Percentiles rank a stretch among this genome's conserved stretches.
phyloP scores from a whole-genome alignment of 305 asterid species.

The Fraxinus sp. region DNA sequence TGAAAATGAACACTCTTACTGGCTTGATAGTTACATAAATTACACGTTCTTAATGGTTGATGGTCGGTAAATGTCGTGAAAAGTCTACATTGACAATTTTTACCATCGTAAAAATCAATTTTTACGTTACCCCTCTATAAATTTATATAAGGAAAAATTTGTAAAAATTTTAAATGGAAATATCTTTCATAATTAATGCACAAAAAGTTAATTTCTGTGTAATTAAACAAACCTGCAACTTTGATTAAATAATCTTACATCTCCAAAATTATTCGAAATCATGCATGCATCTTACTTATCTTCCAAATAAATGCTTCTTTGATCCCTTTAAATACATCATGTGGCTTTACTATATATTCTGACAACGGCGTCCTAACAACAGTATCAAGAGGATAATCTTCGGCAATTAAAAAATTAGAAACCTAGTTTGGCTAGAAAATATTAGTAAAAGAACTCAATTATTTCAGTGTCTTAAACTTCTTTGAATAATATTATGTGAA shows the following conservation, averaged over 20 bases:
- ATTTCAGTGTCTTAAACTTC: too few relatives aligned
- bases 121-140: too few relatives aligned
- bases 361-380: background rate
- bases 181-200: background rate
- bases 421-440: background rate
- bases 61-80: too few relatives aligned
- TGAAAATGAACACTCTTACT: too few relatives aligned
- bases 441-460: background rate
- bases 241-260: background rate
- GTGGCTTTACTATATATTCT: background rate
- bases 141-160: too few relatives aligned
- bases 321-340: background rate
- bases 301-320: background rate
- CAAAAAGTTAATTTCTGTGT: background rate
- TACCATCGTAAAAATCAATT: too few relatives aligned
- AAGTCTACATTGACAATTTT: too few relatives aligned
- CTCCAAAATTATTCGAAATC: background rate
- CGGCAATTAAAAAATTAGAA: background rate
- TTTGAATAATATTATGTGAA: too few relatives aligned
- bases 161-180: background rate
- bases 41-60: too few relatives aligned
- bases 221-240: background rate
- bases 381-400: background rate
- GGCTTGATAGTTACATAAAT: too few relatives aligned
- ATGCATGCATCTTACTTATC: background rate